Evolutionary conservation across 2,329 filamentous ascomycete species (phyloP), one percentile per base, ranked within the genome.

Genomic region (Seiridium unicorne): DNA sequence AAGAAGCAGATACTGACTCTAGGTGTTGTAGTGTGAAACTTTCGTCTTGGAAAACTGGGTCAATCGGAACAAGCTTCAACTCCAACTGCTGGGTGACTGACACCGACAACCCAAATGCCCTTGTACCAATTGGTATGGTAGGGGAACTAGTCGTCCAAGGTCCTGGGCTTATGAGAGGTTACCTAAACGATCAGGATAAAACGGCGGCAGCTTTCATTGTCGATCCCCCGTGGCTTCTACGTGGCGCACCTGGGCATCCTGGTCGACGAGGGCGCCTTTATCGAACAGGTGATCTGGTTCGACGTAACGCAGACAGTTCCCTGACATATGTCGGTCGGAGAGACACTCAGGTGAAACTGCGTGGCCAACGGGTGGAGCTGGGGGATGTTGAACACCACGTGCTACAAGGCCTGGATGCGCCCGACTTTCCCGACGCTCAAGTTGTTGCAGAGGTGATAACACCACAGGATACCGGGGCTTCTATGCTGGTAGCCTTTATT

Each of bases 201-300:
- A 44, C 54, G 36, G 38, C 38, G 18, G 38, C 54, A 2, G 54
- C 54, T 10, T 56, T 56, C 26, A 32, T 56, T 34, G 38, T 31
- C 7, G 26, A 54, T 63, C 59, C 65, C 68, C 5, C 54, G 2
- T 56, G 54, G 54, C 38, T 56, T 5, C 51, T 54, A 18, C 32
- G 51, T 13, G 51, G 51, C n/a, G 26, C 6, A 13, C n/a, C 13
- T 8, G 54, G 18, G 11, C 10, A 26, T 44, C 10, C 9, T 4
- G 51, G 51, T 6, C 51, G 51, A 9, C 5, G 40, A 5, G 38
- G 38, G 4, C 54, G 54, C 5, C 7, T 56, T 9, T 56, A 44
- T 46, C 35, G 34, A 36, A 56, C 54, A 18, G 54, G 54, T 4
- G 54, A 56, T 31, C 34, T 56, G 5, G 54, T 46, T 18, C 42